phyloP scores from a whole-genome alignment of 2,329 filamentous ascomycete species.

The Beauveria medogensis region DNA sequence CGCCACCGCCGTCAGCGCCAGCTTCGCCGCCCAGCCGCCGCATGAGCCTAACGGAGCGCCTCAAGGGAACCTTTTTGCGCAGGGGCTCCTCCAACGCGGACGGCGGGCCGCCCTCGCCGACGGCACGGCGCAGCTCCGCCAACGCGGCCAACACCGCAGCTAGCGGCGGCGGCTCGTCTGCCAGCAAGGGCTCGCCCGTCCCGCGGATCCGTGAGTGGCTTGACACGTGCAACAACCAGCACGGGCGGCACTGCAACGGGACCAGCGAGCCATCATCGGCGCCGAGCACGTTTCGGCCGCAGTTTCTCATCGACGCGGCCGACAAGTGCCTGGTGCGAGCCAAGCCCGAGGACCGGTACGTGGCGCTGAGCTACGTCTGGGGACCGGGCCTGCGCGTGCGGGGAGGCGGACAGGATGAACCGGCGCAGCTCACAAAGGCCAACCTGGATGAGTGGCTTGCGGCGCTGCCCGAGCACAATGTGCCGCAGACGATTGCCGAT shows the following conservation, averaged over 20 bases:
- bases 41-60: constrained; percentile 33
- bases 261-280: constrained; percentile 15
- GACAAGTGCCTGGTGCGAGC: constrained; percentile 31
- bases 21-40: constrained; percentile 26
- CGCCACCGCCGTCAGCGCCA: not conserved
- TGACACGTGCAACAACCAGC: constrained; percentile 34
- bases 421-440: constrained; percentile 25
- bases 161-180: constrained; percentile 13
- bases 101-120: constrained; percentile 22
- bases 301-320: constrained; percentile 33
- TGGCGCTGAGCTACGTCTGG: constrained; percentile 40
- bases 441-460: constrained; percentile 30
- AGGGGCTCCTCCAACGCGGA: constrained; percentile 20
- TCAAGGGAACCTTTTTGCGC: constrained; percentile 26
- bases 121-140: not conserved
- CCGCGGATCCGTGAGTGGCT: constrained; percentile 35
- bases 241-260: constrained; percentile 31
- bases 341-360: constrained; percentile 31
- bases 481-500: constrained; percentile 35
- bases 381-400: constrained; percentile 21
- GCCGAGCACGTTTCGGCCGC: constrained; percentile 29
- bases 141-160: not conserved
- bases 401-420: constrained; percentile 18
- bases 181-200: constrained; percentile 26
- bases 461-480: constrained; percentile 27